Conservation (phyloP, 768 basidiomycete genomes). For the Mycena galopus region DNA sequence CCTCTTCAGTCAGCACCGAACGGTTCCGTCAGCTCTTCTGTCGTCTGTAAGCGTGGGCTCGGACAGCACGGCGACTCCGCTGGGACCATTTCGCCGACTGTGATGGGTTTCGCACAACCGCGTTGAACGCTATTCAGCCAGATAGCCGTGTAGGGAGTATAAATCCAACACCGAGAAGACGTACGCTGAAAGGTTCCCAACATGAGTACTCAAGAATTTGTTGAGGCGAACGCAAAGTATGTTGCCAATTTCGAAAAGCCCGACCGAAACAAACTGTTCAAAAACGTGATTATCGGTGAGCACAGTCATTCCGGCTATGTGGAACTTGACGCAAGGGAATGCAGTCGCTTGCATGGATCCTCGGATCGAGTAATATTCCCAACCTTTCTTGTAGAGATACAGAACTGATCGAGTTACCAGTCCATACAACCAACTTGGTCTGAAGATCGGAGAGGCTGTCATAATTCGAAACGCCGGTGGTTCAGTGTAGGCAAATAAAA, state of each 20-base stretch:
- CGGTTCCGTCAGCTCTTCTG: too few relatives aligned
- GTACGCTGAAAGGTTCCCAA: too few relatives aligned
- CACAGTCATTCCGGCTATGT: neutral
- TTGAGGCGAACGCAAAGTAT: constrained; percentile 52
- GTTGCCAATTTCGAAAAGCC: constrained; percentile 56
- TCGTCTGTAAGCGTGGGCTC: too few relatives aligned
- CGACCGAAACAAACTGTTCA: constrained; percentile 47
- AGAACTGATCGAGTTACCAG: constrained; percentile 36
- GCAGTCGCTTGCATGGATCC: constrained; percentile 69
- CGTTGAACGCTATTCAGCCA: too few relatives aligned
- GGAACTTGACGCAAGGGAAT: neutral
- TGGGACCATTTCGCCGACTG: too few relatives aligned
- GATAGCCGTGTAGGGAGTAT: too few relatives aligned
- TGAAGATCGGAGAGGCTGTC: constrained; percentile 63
- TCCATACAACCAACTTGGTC: constrained; percentile 57
- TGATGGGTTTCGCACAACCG: too few relatives aligned
- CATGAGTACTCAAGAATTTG: constrained; percentile 1
- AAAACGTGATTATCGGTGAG: constrained; percentile 55
- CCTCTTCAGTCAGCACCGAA: too few relatives aligned
- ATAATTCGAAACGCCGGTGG: constrained; percentile 68
- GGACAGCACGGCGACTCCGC: too few relatives aligned
- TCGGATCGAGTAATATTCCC: constrained; percentile 56
- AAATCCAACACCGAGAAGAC: too few relatives aligned
- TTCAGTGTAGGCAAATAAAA: constrained; percentile 52
- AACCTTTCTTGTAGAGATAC: neutral